phyloP scores from a whole-genome alignment of 192 early-diverging fungal genomes.

The Radiomyces spectabilis region DNA sequence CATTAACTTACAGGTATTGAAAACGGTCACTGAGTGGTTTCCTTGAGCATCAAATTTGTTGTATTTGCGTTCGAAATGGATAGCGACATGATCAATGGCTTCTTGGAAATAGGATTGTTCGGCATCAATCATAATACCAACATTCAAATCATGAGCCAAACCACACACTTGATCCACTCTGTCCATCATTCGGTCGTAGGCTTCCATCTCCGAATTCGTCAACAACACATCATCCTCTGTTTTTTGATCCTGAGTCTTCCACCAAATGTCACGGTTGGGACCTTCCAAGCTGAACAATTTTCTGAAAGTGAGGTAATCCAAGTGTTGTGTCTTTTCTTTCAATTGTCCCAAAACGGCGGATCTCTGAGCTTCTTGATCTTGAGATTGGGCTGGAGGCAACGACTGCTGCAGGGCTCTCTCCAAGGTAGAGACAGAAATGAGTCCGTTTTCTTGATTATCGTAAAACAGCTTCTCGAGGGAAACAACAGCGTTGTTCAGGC shows the following conservation, averaged over 20 bases:
- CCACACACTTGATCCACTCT: conserved; percentile 60
- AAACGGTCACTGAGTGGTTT: conserved; percentile 54
- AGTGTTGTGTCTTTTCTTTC: background rate
- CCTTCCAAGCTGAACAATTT: conserved; percentile 10
- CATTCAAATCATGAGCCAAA: conserved; percentile 53
- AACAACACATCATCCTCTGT: conserved; percentile 3
- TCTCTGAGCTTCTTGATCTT: background rate
- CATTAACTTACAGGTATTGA: conserved; percentile 70
- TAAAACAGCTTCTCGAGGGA: conserved; percentile 52
- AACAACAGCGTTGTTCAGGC: conserved; percentile 15
- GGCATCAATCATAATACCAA: conserved; percentile 87
- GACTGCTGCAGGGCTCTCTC: background rate
- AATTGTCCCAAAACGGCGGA: background rate
- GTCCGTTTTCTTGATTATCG: conserved; percentile 26
- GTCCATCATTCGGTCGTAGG: conserved; percentile 56
- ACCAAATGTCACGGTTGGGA: conserved; percentile 12
- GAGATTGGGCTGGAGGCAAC: background rate
- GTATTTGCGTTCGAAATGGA: conserved; percentile 62
- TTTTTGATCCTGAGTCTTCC: background rate
- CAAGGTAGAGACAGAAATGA: background rate
- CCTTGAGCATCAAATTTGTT: conserved; percentile 38
- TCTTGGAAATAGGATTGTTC: conserved; percentile 93
- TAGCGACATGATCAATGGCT: conserved; percentile 78
- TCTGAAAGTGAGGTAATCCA: conserved; percentile 15
- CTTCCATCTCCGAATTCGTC: conserved; percentile 54